Conservation (phyloP, 2,329 filamentous ascomycete species). For the Hypoxylon sp. region DNA sequence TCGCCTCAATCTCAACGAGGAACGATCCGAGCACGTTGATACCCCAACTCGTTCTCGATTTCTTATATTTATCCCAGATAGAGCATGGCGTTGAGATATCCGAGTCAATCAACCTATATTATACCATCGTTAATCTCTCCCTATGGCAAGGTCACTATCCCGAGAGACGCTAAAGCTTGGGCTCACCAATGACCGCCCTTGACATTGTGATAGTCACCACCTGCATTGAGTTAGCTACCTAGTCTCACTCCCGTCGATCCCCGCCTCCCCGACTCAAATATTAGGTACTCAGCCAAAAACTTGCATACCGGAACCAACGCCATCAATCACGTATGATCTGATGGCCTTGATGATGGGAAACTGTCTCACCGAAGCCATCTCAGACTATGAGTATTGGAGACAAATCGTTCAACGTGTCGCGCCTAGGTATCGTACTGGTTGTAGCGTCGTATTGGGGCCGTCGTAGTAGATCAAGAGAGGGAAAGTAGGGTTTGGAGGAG, state of each 20-base stretch:
- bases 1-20: constrained; percentile 89
- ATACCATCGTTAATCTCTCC: constrained; percentile 7
- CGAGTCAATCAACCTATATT: constrained; percentile 85
- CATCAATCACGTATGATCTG: constrained; percentile 79
- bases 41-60: constrained; percentile 91
- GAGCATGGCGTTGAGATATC: constrained; percentile 95
- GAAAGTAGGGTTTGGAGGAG: constrained; percentile 1
- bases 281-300: background rate
- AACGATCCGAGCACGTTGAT: constrained; percentile 97
- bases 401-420: constrained; percentile 3
- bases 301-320: constrained; percentile 67
- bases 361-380: constrained; percentile 66
- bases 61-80: constrained; percentile 87
- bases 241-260: constrained; percentile 13
- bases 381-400: constrained; percentile 10
- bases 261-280: constrained; percentile 10
- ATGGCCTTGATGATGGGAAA: constrained; percentile 85
- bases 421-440: constrained; percentile 6
- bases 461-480: constrained; percentile 2
- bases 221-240: constrained; percentile 59
- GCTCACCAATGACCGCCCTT: constrained; percentile 77
- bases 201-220: constrained; percentile 94
- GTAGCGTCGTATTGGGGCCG: background rate
- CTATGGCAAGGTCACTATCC: constrained; percentile 3
- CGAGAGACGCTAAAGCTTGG: background rate